phyloP scores from a whole-genome alignment of 2,329 filamentous ascomycete genomes.

The Aspergillus tamarii region DNA sequence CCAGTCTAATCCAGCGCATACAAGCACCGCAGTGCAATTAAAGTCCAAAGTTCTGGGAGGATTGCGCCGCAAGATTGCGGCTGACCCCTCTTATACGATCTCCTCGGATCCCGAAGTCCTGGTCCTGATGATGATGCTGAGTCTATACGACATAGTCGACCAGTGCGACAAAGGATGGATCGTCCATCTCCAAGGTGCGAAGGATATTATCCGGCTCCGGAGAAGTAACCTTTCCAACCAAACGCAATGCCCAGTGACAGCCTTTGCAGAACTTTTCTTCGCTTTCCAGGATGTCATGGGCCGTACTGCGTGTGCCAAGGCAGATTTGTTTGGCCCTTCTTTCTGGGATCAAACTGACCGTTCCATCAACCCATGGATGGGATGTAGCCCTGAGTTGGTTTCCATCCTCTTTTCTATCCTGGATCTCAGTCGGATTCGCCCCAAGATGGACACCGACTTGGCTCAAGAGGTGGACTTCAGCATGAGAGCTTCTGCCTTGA shows the following conservation, averaged over 20 bases:
- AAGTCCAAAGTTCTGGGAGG: not conserved
- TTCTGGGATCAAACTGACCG: conserved; percentile 37
- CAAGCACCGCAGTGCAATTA: not conserved
- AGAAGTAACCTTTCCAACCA: conserved; percentile 20
- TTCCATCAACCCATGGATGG: conserved; percentile 7
- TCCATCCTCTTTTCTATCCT: not conserved
- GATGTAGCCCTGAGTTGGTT: conserved; percentile 6
- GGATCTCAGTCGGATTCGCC: not conserved
- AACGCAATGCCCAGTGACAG: conserved; percentile 7
- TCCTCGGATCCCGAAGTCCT: conserved; percentile 19
- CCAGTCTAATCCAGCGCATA: not conserved
- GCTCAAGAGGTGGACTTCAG: not conserved
- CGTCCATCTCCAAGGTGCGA: conserved; percentile 44
- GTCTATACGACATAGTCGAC: conserved; percentile 39
- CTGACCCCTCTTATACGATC: not conserved
- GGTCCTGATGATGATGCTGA: conserved; percentile 40
- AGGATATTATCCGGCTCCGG: conserved; percentile 43
- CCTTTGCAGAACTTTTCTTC: conserved; percentile 40
- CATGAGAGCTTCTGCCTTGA: not conserved
- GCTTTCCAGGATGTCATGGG: conserved; percentile 51
- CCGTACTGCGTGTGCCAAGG: conserved; percentile 47
- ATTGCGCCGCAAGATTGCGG: not conserved
- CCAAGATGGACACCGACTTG: not conserved
- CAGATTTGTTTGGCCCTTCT: conserved; percentile 44
- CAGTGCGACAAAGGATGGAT: conserved; percentile 43